Evolutionary conservation across 2,329 filamentous ascomycete genomes (phyloP).

Genomic region (Xylariaceae sp.): DNA sequence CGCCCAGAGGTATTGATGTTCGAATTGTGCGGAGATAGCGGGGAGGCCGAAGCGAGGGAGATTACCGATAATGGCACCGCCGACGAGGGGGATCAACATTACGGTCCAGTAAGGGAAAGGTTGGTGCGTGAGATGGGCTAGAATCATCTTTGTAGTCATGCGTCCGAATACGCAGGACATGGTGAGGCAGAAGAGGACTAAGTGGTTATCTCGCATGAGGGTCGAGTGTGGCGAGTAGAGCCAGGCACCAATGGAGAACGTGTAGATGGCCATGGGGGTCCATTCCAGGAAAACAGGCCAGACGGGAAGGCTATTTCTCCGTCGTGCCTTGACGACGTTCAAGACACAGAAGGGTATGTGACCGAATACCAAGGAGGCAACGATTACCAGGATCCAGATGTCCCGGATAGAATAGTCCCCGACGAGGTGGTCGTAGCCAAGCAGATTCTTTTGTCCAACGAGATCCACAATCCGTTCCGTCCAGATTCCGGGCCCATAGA

Average conservation of each 20-base stretch:
- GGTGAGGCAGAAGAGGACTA: conserved; percentile 86
- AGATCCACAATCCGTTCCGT: conserved; percentile 65
- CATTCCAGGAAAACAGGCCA: conserved; percentile 86
- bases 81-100: conserved; percentile 79
- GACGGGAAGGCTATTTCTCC: conserved; percentile 64
- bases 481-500: conserved; percentile 86
- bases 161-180: conserved; percentile 97
- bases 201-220: conserved; percentile 74
- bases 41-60: conserved; percentile 70
- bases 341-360: conserved; percentile 87
- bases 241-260: conserved; percentile 70
- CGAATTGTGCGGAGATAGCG: conserved; percentile 57
- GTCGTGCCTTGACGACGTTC: conserved; percentile 76
- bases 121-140: conserved; percentile 87
- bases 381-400: conserved; percentile 73
- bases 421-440: conserved; percentile 52
- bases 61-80: conserved; percentile 78
- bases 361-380: conserved; percentile 58
- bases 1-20: conserved; percentile 74
- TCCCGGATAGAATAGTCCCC: conserved; percentile 74
- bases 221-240: conserved; percentile 83
- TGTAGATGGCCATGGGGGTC: conserved; percentile 84
- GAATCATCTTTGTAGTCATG: conserved; percentile 98
- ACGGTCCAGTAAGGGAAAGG: conserved; percentile 97
- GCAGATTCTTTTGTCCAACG: conserved; percentile 53